Evolutionary conservation across 345 rosid species (phyloP).

Genomic region (Litchi chinensis): DNA sequence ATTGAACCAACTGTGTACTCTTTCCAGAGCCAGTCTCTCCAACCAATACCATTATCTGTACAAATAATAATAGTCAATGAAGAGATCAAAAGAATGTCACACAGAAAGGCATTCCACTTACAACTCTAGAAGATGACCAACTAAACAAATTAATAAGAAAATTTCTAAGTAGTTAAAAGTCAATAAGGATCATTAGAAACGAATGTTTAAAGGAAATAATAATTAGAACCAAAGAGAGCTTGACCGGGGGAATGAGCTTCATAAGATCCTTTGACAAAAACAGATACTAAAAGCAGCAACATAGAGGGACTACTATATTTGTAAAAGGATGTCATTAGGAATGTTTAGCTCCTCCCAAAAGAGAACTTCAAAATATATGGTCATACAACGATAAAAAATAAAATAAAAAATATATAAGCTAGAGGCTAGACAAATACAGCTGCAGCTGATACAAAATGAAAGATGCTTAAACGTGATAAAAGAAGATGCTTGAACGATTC

Average conservation of each 20-base stretch:
- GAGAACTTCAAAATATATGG: not conserved
- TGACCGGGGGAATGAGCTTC: not conserved
- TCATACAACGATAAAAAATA: too few species aligned
- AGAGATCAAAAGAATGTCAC: not conserved
- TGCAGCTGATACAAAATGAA: not conserved
- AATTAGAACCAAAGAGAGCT: not conserved
- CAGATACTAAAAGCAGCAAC: not conserved
- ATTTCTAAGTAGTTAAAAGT: not conserved
- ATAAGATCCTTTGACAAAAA: not conserved
- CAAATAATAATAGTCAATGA: conserved; percentile 18
- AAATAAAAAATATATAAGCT: too few species aligned
- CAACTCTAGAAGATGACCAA: not conserved
- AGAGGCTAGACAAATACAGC: not conserved
- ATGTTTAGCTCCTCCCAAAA: not conserved
- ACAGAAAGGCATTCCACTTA: not conserved
- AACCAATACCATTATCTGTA: conserved; percentile 69
- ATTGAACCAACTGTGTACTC: conserved; percentile 92
- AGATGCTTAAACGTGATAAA: not conserved
- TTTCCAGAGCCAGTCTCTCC: conserved; percentile 99
- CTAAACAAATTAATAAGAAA: not conserved
- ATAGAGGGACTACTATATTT: too few species aligned
- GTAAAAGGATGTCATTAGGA: not conserved
- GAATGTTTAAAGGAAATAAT: not conserved
- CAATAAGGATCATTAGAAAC: not conserved
- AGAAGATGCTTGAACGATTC: not conserved